phyloP scores from a whole-genome alignment of 495 filamentous ascomycete genomes.

The Penicillium argentinense region DNA sequence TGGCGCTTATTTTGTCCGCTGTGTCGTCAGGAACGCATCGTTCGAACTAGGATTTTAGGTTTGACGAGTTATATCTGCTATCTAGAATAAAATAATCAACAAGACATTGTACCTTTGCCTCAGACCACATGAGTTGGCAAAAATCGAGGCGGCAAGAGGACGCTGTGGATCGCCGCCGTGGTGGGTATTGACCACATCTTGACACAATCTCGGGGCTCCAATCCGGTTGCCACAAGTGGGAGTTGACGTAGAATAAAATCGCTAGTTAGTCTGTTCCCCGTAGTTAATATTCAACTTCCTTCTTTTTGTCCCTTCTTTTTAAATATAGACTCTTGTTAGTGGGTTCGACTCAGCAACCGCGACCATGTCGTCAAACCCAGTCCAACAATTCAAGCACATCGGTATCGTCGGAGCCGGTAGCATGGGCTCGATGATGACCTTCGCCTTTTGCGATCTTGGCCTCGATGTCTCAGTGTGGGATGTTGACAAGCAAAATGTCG shows the following conservation, averaged over 20 bases:
- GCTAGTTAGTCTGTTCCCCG: not conserved
- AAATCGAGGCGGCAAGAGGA: too few species aligned
- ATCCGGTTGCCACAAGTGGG: constrained; percentile 23
- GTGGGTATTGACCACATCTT: constrained; percentile 17
- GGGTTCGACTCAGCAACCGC: not conserved
- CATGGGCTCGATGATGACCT: constrained; percentile 67
- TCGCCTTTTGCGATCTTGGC: constrained; percentile 62
- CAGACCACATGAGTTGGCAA: too few species aligned
- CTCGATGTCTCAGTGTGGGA: constrained; percentile 63
- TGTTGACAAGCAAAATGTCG: constrained; percentile 48
- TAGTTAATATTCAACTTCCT: not conserved
- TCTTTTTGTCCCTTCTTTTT: not conserved
- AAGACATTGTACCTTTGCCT: too few species aligned
- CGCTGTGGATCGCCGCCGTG: constrained; percentile 4
- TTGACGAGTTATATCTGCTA: too few species aligned
- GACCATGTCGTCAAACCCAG: constrained; percentile 24
- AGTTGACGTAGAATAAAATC: constrained; percentile 13
- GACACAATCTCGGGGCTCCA: constrained; percentile 11
- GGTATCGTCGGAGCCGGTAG: constrained; percentile 64
- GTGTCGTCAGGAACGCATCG: constrained; percentile 6
- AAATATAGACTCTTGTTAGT: not conserved
- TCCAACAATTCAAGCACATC: constrained; percentile 45
- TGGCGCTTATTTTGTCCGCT: too few species aligned
- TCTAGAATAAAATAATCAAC: too few species aligned
- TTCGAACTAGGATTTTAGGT: not conserved